Evolutionary conservation across 441 rosid species (phyloP), one percentile per base, ranked within the genome.

Genomic region (Cnidoscolus chayamansa): DNA sequence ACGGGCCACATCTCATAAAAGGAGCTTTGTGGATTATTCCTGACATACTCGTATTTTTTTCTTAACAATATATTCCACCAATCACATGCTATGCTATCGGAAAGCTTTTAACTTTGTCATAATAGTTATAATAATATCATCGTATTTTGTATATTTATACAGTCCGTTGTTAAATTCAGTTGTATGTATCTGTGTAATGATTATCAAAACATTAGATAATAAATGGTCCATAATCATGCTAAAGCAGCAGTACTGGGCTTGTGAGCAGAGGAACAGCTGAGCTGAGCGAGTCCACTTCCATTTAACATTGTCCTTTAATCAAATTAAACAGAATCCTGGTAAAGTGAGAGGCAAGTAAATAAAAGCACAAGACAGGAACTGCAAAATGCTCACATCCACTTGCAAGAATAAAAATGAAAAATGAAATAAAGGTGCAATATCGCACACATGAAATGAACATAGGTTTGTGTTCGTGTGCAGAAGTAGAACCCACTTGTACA

Each of bases 311-410:
- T 64, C 55, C 16, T 13, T 10, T 40, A 40, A 12, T 25, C 25
- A 30, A 13, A 48, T 47, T 7, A 43, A 11, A 11, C 11, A 12
- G 15, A 8, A 60, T 60, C 15, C 8, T 16, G 51, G 64, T 43
- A 3, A 35, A 35, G 37, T 35, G 37, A 35, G 37, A 1, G 19
- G 17, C 47, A 70, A 72, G n/a, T 30, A 55, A 43, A 73, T 40
- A 25, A 47, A 63, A 47, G 40, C 62, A 63, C 50, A 74, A 74
- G 73, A 74, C 72, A 57, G 49, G 64, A 79, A 74, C 79, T 66
- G 37, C 56, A 50, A 75, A 68, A 57, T 37, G 7, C 72, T 79
- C 73, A 56, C 55, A 47, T 69, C 75, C 40, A 4, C 7, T 4
- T 35, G 40, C 25, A 25, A 25, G 25, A 25, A 25, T 25, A 25